Base-by-base conservation (phyloP, 2,329 filamentous ascomycete species). In the Arthrobotrys entomopaga region DNA sequence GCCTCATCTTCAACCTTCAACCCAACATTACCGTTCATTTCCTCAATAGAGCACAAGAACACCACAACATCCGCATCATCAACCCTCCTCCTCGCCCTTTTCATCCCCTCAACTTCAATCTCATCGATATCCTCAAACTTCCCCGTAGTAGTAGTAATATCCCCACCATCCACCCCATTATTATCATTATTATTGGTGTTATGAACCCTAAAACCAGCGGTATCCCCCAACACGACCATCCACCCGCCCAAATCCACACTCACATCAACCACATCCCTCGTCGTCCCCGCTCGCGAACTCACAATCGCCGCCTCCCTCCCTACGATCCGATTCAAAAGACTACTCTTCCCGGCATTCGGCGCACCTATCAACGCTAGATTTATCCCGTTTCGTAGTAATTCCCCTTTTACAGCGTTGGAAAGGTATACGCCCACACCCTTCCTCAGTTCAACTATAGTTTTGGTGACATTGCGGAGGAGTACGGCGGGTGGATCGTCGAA, bases 271-370 rank as follows among this genome's bases (percentile, higher is more conserved):
- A 99, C 89, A 82, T 99, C 95, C 73, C 95, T 84, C 5, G 95
- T 99, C 0, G 95, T 99, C 0, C 95, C 95, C 43, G 93, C 93
- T 82, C 98, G 93, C 0, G 88, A 86, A 50, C 93, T 97, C 6
- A 99, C 95, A 78, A 99, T 99, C 2, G 93, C 96, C 1, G 95
- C 95, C 80, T 98, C 94, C 60, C 93, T 86, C 0, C 95, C 94
- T 2, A 97, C 92, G 58, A 99, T 87, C 20, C 89, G 84, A 80
- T 99, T 99, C 82, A 99, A 87, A 72, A 99, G 82, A 13, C 93
- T 97, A 81, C 93, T 97, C 81, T 99, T 99, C 13, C 95, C 95
- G 0, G 90, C 93, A 79, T 99, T 99, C 0, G 95, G 95, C 5
- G 93, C 92, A 0, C 95, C 95, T 0, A 99, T 84, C 2, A 99